A percentile compares a stretch with the other conserved stretches of the same genome.
Evolutionary conservation across 1,139 yeast genomes (phyloP).

Genomic region (Nadsonia starkeyi-henricii): DNA sequence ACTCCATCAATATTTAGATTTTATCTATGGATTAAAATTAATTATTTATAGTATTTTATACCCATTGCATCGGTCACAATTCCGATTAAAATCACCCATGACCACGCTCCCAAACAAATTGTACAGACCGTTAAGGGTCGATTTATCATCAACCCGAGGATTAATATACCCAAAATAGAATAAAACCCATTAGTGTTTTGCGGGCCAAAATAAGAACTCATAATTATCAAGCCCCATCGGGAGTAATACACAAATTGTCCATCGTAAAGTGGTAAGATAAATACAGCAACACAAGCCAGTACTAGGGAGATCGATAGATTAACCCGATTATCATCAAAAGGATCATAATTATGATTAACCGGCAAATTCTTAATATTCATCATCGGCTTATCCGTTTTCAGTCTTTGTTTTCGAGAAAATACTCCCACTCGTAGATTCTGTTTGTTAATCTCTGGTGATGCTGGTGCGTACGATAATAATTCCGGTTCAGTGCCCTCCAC

Average conservation of each 20-base stretch:
- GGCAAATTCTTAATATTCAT: too few species aligned
- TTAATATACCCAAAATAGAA: not conserved
- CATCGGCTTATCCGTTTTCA: too few species aligned
- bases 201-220: not conserved
- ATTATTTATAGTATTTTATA: not conserved
- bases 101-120: not conserved
- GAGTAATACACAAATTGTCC: not conserved
- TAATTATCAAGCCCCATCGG: not conserved
- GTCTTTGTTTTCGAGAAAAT: too few species aligned
- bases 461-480: too few species aligned
- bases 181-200: not conserved
- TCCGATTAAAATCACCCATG: not conserved
- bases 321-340: not conserved
- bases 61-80: not conserved
- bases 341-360: not conserved
- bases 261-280: not conserved
- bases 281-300: not conserved
- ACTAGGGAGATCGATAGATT: not conserved
- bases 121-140: not conserved
- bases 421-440: too few species aligned
- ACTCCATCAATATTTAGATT: too few species aligned
- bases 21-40: too few species aligned
- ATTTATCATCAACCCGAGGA: not conserved
- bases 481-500: too few species aligned
- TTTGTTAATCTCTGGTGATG: too few species aligned